phyloP scores from a whole-genome alignment of 306 rosid genomes.

The Casuarina glauca region DNA sequence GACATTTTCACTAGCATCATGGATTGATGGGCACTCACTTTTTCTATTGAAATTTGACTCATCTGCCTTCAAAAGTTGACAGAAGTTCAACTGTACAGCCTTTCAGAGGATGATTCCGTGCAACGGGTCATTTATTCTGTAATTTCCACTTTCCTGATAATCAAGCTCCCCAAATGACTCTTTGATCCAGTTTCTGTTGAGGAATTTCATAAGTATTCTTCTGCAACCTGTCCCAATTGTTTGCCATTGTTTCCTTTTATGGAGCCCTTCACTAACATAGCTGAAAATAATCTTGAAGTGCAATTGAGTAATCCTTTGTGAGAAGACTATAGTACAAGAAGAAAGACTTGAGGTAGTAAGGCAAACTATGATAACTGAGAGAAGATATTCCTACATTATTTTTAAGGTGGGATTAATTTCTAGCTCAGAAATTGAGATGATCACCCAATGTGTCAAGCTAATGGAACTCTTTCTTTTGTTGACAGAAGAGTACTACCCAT shows the following conservation, averaged over 20 bases:
- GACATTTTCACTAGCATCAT: background rate
- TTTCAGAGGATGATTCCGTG: conserved; percentile 1
- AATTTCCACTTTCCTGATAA: background rate
- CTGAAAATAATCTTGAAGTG: background rate
- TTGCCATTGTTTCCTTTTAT: background rate
- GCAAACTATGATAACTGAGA: conserved; percentile 12
- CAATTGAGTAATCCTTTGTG: conserved; percentile 14
- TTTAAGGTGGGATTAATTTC: conserved; percentile 4
- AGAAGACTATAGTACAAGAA: conserved; percentile 26
- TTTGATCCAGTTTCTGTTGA: background rate
- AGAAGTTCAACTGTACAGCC: background rate
- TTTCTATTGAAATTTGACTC: background rate
- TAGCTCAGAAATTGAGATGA: conserved; percentile 5
- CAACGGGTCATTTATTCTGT: background rate
- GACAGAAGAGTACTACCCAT: conserved; percentile 9
- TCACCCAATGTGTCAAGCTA: conserved; percentile 7
- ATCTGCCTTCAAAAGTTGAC: background rate
- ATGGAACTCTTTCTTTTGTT: background rate
- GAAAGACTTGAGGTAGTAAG: conserved; percentile 18
- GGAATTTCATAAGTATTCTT: conserved; percentile 10
- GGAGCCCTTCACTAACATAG: conserved; percentile 18
- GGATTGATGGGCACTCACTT: background rate
- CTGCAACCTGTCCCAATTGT: background rate
- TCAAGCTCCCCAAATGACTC: background rate
- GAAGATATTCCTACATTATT: background rate